These are phyloP conservation scores for Euptelea pleiosperma DNA, from an alignment of 164 flowering plant genomes.

Conservation along the genomic window DNA sequence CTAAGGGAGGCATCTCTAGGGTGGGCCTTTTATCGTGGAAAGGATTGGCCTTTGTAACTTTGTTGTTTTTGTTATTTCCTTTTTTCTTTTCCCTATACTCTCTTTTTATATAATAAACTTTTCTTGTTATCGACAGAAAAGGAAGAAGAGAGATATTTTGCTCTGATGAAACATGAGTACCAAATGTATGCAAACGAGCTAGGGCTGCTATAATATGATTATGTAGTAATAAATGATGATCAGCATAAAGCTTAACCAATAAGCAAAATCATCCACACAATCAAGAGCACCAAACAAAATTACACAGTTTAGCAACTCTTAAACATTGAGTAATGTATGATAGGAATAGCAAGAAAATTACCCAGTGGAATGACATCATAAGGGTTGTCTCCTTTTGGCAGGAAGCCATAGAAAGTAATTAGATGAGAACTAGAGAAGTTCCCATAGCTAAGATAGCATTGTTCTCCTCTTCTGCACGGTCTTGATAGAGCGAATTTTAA, in stretches of 20 bases:
- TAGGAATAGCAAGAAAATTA: constrained; percentile 22
- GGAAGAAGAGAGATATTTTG: too few relatives aligned
- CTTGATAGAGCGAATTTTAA: constrained; percentile 71
- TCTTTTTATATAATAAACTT: too few relatives aligned
- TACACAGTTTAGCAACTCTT: neutral
- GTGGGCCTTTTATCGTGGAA: too few relatives aligned
- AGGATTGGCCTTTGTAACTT: too few relatives aligned
- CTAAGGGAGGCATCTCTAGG: too few relatives aligned
- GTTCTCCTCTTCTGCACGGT: constrained; percentile 68
- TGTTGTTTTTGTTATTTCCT: too few relatives aligned
- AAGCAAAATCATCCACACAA: constrained; percentile 1
- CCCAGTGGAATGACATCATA: constrained; percentile 86
- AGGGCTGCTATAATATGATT: too few relatives aligned
- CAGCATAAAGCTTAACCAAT: neutral
- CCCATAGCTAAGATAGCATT: constrained; percentile 85
- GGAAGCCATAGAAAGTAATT: constrained; percentile 81
- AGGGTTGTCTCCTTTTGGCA: constrained; percentile 65
- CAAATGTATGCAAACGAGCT: too few relatives aligned
- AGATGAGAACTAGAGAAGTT: constrained; percentile 73
- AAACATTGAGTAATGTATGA: neutral
- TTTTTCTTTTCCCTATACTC: too few relatives aligned
- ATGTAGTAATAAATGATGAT: too few relatives aligned
- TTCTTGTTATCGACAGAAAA: too few relatives aligned
- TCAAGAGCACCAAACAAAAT: neutral
- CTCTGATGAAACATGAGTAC: too few relatives aligned